Evolutionary conservation across 129 eudicot species (phyloP), one percentile per base, ranked within the genome.

Genomic region (Rutidosis leptorrhynchoides): DNA sequence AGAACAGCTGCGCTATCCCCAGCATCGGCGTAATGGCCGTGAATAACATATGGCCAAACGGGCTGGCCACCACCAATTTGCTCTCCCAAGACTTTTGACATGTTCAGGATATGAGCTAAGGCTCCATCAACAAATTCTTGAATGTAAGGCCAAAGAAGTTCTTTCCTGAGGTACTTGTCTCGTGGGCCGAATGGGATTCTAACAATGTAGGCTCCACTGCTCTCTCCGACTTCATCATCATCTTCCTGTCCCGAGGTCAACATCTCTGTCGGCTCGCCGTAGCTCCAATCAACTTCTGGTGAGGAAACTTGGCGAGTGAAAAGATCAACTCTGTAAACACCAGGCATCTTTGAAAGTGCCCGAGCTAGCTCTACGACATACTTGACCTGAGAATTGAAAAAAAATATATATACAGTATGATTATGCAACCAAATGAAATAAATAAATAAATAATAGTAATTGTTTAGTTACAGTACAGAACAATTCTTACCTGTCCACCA

Each of bases 401-500:
- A 45, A 59, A 59, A n/a, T n/a, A n/a, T n/a, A n/a, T n/a, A n/a
- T n/a, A n/a, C n/a, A n/a, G n/a, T n/a, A n/a, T n/a, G n/a, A n/a
- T n/a, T n/a, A n/a, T n/a, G n/a, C n/a, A n/a, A n/a, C n/a, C n/a
- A n/a, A n/a, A n/a, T n/a, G n/a, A n/a, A n/a, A n/a, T n/a, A n/a
- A n/a, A n/a, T n/a, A n/a, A n/a, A n/a, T n/a, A n/a, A n/a, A n/a
- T n/a, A n/a, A n/a, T n/a, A n/a, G n/a, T n/a, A n/a, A n/a, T n/a
- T n/a, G n/a, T n/a, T n/a, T n/a, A n/a, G n/a, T n/a, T n/a, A n/a
- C n/a, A n/a, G n/a, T n/a, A n/a, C n/a, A n/a, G n/a, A n/a, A n/a
- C n/a, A n/a, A n/a, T n/a, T n/a, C n/a, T n/a, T 79, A 90, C 97
- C 95, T 90, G 97, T 35, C 95, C 97, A 65, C 97, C 97, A 3